phyloP scores from a whole-genome alignment of 305 asterid genomes.

The Ilex paraguariensis region DNA sequence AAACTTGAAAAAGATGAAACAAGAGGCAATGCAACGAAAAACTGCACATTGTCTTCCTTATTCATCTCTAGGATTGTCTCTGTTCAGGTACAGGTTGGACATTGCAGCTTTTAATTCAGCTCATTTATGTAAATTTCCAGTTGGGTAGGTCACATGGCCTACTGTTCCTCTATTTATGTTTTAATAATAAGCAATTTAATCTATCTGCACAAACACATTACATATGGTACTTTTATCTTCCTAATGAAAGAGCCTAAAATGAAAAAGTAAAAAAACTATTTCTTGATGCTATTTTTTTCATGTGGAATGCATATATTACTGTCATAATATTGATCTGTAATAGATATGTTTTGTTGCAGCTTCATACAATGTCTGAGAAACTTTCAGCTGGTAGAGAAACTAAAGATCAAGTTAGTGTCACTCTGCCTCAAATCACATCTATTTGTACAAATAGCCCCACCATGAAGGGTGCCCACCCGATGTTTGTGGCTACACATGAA shows the following conservation, averaged over 20 bases:
- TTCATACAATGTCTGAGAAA: slow-evolving; percentile 29
- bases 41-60: too few relatives aligned
- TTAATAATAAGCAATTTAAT: not conserved
- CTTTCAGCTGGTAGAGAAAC: slow-evolving; percentile 15
- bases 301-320: not conserved
- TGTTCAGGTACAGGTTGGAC: too few relatives aligned
- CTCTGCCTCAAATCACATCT: slow-evolving; percentile 15
- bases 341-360: slow-evolving; percentile 22
- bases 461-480: slow-evolving; percentile 6
- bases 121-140: too few relatives aligned
- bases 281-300: not conserved
- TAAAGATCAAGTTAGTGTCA: slow-evolving; percentile 17
- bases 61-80: too few relatives aligned
- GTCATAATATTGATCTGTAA: not conserved
- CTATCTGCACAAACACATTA: not conserved
- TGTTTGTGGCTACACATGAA: slow-evolving; percentile 10
- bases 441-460: slow-evolving; percentile 10
- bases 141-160: too few relatives aligned
- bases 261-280: too few relatives aligned
- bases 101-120: too few relatives aligned
- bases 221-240: not conserved
- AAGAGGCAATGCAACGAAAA: too few relatives aligned
- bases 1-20: too few relatives aligned
- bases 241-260: too few relatives aligned
- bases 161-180: too few relatives aligned